Evolutionary conservation across 208 protist species (phyloP), one percentile per base, ranked within the genome.

Genomic region (Leishmania arabica): DNA sequence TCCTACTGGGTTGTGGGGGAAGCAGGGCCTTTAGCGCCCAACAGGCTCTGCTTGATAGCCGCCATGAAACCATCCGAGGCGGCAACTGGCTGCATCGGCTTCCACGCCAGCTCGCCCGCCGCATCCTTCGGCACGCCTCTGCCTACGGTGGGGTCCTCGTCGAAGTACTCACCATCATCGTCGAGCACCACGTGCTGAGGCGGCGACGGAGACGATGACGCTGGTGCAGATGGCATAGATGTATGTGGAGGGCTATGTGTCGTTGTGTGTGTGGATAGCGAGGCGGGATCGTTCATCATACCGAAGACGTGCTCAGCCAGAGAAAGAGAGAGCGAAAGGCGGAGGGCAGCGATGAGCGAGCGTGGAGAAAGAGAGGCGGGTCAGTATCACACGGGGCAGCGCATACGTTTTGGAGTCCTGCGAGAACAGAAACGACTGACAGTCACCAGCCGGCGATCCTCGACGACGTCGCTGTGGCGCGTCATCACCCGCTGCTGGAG

Each of bases 131-230:
- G 91, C 45, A 96, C 90, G 45, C 91, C 91, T 65, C 91, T 88
- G 64, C 93, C 93, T 31, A 93, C 89, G 3, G 91, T 95, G 15
- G 90, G 91, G 76, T 96, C 93, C 72, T 95, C 91, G 51, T 96
- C 93, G 75, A 96, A 96, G 78, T 92, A 91, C 78, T 96, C 93
- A 9, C 91, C 91, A 8, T 91, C 91, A 42, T 96, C 91, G 62
- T 92, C 88, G 40, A 93, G 86, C 37, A 93, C 85, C 1, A 94
- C 90, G 77, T 95, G 90, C 34, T 81, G 77, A 27, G 62, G 53
- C n/a, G 56, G 54, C 1, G 65, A 7, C 8, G 53, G n/a, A 17
- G 73, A 62, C 8, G 82, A 60, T 9, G 77, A 78, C 60, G 24
- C 42, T 42, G 62, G 37, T 37, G 56, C 24, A 24, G 74, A 49